These are phyloP conservation scores for Picea glauca DNA, from an alignment of 75 land plant genomes.

Conservation along the genomic window DNA sequence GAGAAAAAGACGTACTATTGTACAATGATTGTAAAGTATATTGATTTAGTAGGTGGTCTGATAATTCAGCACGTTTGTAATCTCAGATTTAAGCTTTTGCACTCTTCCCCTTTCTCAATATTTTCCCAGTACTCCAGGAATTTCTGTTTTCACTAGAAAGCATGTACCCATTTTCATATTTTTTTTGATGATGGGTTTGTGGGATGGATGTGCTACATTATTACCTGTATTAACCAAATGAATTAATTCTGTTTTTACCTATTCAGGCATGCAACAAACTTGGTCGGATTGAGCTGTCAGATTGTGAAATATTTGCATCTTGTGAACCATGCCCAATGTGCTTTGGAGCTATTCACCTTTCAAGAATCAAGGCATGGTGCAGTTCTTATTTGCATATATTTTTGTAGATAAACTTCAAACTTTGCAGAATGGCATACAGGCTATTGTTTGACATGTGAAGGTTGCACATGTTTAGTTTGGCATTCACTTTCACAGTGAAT, in stretches of 20 bases:
- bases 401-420: not conserved
- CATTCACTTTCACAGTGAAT: no score
- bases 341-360: conserved; percentile 94
- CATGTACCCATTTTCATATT: not conserved
- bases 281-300: conserved; percentile 71
- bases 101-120: not conserved
- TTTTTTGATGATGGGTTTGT: not conserved
- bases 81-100: not conserved
- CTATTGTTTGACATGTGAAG: no score
- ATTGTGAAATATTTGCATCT: conserved; percentile 94
- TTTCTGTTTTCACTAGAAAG: not conserved
- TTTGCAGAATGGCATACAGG: not conserved
- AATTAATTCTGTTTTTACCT: not conserved
- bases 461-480: no score
- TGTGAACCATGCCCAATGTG: conserved; percentile 99
- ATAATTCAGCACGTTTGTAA: not conserved
- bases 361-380: conserved; percentile 75
- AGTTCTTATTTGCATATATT: not conserved
- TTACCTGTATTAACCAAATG: not conserved
- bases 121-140: not conserved
- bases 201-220: not conserved
- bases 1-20: no score
- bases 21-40: no score
- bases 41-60: not conserved
- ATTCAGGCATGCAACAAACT: conserved; percentile 74